Conservation (phyloP, 2,329 filamentous ascomycete genomes). For the Tolypocladium inflatum region DNA sequence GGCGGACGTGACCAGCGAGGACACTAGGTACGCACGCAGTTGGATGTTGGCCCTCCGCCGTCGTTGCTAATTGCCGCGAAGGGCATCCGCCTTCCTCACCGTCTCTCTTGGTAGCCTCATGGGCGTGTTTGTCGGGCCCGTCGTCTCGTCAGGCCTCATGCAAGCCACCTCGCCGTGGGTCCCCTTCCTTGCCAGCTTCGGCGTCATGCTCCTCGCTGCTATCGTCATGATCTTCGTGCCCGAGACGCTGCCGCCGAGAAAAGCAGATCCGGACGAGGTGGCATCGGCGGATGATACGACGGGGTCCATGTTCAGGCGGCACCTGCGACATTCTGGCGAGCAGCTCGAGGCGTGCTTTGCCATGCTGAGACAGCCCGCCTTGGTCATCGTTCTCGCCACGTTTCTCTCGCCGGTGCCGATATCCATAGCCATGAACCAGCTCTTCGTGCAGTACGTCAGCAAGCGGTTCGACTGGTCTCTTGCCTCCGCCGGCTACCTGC, state of each 20-base stretch:
- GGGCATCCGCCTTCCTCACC: conserved; percentile 2
- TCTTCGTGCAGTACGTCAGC: conserved; percentile 16
- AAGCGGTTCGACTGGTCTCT: conserved; percentile 14
- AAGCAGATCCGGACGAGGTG: neutral
- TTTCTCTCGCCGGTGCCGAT: conserved; percentile 9
- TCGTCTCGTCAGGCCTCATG: conserved; percentile 5
- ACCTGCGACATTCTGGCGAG: neutral
- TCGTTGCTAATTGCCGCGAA: neutral
- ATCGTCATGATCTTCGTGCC: conserved; percentile 2
- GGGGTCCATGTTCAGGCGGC: neutral
- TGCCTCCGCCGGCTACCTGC: conserved; percentile 12
- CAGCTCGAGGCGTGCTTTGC: conserved; percentile 1
- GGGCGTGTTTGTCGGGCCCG: conserved; percentile 3
- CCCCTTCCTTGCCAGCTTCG: conserved; percentile 2
- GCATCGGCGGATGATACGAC: neutral
- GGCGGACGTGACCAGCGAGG: conserved; percentile 6
- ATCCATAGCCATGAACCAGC: conserved; percentile 6
- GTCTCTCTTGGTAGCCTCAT: conserved; percentile 3
- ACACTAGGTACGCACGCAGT: neutral
- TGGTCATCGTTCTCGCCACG: conserved; percentile 4
- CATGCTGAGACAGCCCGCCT: conserved; percentile 2
- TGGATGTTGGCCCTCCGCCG: neutral
- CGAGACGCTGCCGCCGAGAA: conserved; percentile 3
- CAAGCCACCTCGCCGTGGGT: conserved; percentile 3
- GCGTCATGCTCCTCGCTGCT: neutral